These are phyloP conservation scores for Tricholomella constricta DNA, from an alignment of 768 basidiomycete species.

Conservation along the genomic window DNA sequence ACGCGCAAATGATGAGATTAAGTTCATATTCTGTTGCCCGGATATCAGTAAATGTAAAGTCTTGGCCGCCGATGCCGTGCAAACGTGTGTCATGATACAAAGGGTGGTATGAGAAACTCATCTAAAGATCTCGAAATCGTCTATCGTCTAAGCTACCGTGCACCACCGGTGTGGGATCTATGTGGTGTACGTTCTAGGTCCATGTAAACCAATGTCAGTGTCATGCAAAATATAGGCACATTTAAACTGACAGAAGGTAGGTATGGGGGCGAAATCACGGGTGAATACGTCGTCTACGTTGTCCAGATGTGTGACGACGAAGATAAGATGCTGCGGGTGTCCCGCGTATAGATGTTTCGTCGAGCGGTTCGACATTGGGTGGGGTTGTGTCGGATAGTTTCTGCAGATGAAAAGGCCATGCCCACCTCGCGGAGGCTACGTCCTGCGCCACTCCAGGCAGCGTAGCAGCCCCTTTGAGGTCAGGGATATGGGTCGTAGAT, in stretches of 20 bases:
- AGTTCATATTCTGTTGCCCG: not conserved
- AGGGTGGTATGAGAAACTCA: not conserved
- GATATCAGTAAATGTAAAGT: not conserved
- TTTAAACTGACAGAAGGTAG: not conserved
- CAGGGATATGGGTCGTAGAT: constrained; percentile 4
- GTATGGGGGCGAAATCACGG: constrained; percentile 10
- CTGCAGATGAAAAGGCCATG: constrained; percentile 7
- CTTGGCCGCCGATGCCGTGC: not conserved
- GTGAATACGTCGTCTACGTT: constrained; percentile 19
- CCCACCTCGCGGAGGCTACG: constrained; percentile 5
- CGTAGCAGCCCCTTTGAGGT: not conserved
- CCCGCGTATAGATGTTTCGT: constrained; percentile 9
- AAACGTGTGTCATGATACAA: not conserved
- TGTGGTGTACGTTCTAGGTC: not conserved
- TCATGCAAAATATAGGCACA: not conserved
- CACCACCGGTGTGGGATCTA: no score
- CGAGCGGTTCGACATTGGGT: not conserved
- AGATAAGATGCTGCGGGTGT: constrained; percentile 13
- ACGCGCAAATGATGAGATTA: not conserved
- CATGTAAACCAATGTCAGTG: not conserved
- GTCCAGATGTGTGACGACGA: constrained; percentile 16
- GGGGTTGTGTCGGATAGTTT: not conserved
- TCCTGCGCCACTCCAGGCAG: not conserved
- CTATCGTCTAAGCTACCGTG: not conserved
- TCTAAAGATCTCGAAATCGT: constrained; percentile 3